A percentile compares a stretch with the other conserved stretches of the same genome.
These are phyloP conservation scores for Rhodotorula mucilaginosa DNA, from an alignment of 1,284 basidiomycete genomes.

Conservation along the genomic window DNA sequence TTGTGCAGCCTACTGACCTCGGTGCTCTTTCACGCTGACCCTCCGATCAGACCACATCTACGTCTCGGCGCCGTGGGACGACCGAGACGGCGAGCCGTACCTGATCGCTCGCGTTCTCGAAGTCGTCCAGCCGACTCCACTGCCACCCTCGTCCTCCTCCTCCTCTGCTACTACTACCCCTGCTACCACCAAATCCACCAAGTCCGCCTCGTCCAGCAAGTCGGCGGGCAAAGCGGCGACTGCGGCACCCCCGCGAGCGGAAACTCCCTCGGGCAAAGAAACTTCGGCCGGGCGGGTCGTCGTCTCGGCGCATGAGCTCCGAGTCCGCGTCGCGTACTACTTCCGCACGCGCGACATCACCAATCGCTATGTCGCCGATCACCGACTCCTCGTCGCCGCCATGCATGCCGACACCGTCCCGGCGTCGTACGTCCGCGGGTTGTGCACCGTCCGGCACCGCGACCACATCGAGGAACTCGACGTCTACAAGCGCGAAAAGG, in stretches of 20 bases:
- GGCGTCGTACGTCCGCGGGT: slow-evolving; percentile 34
- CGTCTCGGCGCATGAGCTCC: slow-evolving; percentile 12
- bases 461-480: slow-evolving; percentile 41
- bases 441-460: slow-evolving; percentile 40
- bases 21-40: not conserved
- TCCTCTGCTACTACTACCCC: not conserved
- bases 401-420: slow-evolving; percentile 42
- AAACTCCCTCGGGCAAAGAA: not conserved
- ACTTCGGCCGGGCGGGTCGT: slow-evolving; percentile 1
- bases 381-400: slow-evolving; percentile 41
- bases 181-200: not conserved
- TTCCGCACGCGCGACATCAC: slow-evolving; percentile 44
- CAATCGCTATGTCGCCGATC: slow-evolving; percentile 41
- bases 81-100: slow-evolving; percentile 43
- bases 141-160: not conserved
- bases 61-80: slow-evolving; percentile 41
- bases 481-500: slow-evolving; percentile 32
- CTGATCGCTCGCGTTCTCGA: slow-evolving; percentile 40
- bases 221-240: not conserved
- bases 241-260: not conserved
- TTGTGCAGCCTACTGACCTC: no score
- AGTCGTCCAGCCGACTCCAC: slow-evolving; percentile 27
- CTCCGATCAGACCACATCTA: slow-evolving; percentile 39
- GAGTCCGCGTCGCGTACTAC: slow-evolving; percentile 43
- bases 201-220: not conserved